Evolutionary conservation across 2,329 filamentous ascomycete species (phyloP), one percentile per base, ranked within the genome.

Genomic region (Leptodontidium sp.): DNA sequence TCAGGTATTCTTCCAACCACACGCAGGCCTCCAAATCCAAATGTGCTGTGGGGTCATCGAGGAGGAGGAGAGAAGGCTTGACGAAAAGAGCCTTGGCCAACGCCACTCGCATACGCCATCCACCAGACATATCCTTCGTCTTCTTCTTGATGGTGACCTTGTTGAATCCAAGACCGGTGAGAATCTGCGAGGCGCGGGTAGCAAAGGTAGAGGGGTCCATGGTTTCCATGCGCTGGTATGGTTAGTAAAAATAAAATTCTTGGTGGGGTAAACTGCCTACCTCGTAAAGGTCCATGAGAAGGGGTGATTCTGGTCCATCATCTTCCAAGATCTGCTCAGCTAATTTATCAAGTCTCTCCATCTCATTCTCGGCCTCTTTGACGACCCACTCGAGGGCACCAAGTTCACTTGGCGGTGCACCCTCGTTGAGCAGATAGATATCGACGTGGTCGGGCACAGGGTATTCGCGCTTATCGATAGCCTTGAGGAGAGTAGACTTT

Each of bases 51-150:
- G 96, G 96, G 85, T 99, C 96, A 81, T 99, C 96, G 78, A 99
- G 94, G 74, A 99, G 88, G 62, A 99, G 90, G 68, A 99, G 87
- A 21, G 94, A 96, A 45, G 97, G 96, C 88, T 97, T 97, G 84
- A 99, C 95, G 86, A 99, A 99, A 64, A 99, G 91, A 68, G 96
- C 96, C 87, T 98, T 98, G 80, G 88, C 96, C 70, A 99, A 90
- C 68, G 96, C 96, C 69, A 99, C 96, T 88, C 97, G 93, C 96
- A 99, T 99, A 87, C 95, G 91, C 96, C 96, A 99, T 77, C 96
- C 96, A 93, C 96, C 96, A 74, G 96, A 99, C 97, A 99, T 99
- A 82, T 99, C 97, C 89, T 98, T 99, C 77, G 97, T 99, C 90
- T 97, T 98, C 89, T 99, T 99, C 83, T 97, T 86, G 80, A 99